phyloP scores from a whole-genome alignment of 2,329 filamentous ascomycete genomes.

The Penicillium glabrum region DNA sequence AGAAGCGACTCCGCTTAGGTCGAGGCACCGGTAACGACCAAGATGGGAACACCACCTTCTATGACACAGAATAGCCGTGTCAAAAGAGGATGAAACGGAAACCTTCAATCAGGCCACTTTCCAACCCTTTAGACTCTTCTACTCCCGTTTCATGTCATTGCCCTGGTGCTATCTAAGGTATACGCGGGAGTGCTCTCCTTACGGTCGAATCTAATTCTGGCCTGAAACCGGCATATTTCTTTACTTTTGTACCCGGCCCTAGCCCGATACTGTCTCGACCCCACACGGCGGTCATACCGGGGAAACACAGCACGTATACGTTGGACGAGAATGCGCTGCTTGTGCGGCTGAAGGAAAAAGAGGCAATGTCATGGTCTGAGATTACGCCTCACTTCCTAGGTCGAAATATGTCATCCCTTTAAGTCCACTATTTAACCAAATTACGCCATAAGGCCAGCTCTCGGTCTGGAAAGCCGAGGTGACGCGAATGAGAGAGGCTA shows the following conservation, averaged over 20 bases:
- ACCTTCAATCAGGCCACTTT: constrained; percentile 6
- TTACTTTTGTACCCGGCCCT: constrained; percentile 15
- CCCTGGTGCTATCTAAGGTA: constrained; percentile 4
- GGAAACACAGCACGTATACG: constrained; percentile 7
- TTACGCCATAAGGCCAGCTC: constrained; percentile 8
- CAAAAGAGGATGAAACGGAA: constrained; percentile 11
- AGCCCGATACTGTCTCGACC: constrained; percentile 4
- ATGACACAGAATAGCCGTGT: constrained; percentile 4
- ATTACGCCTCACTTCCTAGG: constrained; percentile 15
- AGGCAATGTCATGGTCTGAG: constrained; percentile 15
- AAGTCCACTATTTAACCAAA: constrained; percentile 21
- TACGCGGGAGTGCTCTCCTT: constrained; percentile 8
- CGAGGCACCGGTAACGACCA: neutral
- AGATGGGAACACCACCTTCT: constrained; percentile 3
- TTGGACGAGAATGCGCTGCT: constrained; percentile 16
- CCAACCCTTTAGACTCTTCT: constrained; percentile 4
- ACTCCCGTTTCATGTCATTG: constrained; percentile 4
- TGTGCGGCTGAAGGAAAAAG: constrained; percentile 15
- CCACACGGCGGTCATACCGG: constrained; percentile 1
- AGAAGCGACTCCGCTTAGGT: constrained; percentile 6
- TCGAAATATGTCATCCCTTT: constrained; percentile 12
- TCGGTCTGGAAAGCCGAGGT: constrained; percentile 5
- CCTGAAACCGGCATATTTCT: constrained; percentile 13
- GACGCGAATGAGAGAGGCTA: constrained; percentile 4
- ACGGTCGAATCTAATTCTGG: constrained; percentile 11